A percentile compares a stretch with the other conserved stretches of the same genome.
These are phyloP conservation scores for Botrytis byssoidea DNA, from an alignment of 2,329 filamentous ascomycete genomes.

Conservation along the genomic window DNA sequence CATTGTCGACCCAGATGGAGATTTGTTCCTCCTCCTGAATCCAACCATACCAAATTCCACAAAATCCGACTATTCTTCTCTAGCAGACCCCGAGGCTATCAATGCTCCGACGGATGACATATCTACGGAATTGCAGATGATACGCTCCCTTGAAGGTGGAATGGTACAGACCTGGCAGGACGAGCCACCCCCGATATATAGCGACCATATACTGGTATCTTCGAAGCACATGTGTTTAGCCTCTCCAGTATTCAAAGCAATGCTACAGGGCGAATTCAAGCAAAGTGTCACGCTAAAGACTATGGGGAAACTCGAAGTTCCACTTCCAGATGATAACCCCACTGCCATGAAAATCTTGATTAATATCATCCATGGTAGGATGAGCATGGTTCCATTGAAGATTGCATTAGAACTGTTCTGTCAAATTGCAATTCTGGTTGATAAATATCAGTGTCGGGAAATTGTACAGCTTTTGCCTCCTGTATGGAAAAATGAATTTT, in stretches of 20 bases:
- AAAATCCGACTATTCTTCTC: not conserved
- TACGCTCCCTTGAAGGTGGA: rapidly evolving
- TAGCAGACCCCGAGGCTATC: too few species aligned
- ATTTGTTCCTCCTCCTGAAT: not conserved
- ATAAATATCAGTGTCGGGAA: constrained; percentile 5
- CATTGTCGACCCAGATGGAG: constrained; percentile 9
- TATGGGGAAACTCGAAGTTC: not conserved
- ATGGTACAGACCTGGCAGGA: not conserved
- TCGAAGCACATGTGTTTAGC: constrained; percentile 14
- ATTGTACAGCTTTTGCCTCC: too few species aligned
- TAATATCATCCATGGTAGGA: not conserved
- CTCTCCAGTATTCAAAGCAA: constrained; percentile 4
- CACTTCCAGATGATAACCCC: constrained; percentile 4
- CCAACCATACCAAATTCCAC: too few species aligned
- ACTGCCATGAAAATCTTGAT: constrained; percentile 2
- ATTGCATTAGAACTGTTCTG: not conserved
- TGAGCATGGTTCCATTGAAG: not conserved
- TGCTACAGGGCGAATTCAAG: not conserved
- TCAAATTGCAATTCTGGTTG: not conserved
- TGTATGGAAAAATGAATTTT: too few species aligned
- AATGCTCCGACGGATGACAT: not conserved
- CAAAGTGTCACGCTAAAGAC: not conserved
- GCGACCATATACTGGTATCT: not conserved
- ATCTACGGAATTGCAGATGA: not conserved
- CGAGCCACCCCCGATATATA: not conserved